A percentile compares a stretch with the other conserved stretches of the same genome.
Conservation (phyloP, 176 grass and related monocot species). For the Musa schizocarpa region DNA sequence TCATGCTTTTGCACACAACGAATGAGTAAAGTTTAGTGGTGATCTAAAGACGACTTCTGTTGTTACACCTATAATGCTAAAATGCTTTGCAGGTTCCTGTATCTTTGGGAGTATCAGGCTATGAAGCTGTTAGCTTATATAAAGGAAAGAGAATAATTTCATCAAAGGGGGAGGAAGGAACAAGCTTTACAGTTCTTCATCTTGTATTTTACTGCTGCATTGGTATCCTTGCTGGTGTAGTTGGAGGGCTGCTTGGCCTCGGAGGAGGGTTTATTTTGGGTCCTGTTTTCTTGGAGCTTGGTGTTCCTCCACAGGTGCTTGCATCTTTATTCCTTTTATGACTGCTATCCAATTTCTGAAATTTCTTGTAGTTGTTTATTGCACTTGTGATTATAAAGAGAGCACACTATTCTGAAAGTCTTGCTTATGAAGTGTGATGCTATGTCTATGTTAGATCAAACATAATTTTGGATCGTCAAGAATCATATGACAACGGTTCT, state of each 20-base stretch:
- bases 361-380: not conserved
- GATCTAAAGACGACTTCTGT: not conserved
- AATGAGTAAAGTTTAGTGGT: not conserved
- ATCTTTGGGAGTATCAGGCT: constrained; percentile 54
- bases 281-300: constrained; percentile 31
- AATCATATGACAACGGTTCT: no score
- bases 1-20: no score
- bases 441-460: not conserved
- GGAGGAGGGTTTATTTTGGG: constrained; percentile 36
- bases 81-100: constrained; percentile 45
- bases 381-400: not conserved
- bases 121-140: constrained; percentile 67
- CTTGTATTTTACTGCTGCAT: constrained; percentile 15
- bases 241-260: constrained; percentile 29
- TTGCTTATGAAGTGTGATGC: no score
- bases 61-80: not conserved
- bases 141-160: constrained; percentile 45
- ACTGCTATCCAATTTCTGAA: not conserved
- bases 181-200: constrained; percentile 24
- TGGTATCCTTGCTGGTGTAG: constrained; percentile 21
- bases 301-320: constrained; percentile 28
- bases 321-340: not conserved
- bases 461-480: no score
- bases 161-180: constrained; percentile 3
- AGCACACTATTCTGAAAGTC: no score